A percentile compares a stretch with the other conserved stretches of the same genome.
Evolutionary conservation across 2,329 filamentous ascomycete genomes (phyloP).

Genomic region (Colletotrichum eremochloae): DNA sequence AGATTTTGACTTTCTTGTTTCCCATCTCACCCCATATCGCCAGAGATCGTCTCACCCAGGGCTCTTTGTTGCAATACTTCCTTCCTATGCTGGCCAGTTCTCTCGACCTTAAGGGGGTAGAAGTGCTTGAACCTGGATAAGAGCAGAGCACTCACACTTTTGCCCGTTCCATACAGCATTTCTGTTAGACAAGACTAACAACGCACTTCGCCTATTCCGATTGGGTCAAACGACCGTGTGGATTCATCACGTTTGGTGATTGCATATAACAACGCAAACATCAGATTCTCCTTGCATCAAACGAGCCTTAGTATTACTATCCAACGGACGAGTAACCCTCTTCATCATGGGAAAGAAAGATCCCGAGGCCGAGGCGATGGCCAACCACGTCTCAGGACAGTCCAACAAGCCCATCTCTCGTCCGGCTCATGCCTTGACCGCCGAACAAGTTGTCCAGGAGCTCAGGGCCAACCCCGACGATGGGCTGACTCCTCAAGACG

Average conservation of each 20-base stretch:
- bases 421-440: constrained; percentile 74
- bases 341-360: constrained; percentile 46
- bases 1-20: constrained; percentile 17
- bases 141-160: constrained; percentile 41
- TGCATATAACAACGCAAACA: not conserved
- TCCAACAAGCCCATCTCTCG: constrained; percentile 66
- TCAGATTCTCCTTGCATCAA: not conserved
- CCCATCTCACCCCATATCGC: constrained; percentile 29
- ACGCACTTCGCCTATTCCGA: constrained; percentile 2
- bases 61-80: constrained; percentile 13
- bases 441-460: constrained; percentile 65
- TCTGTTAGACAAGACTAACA: constrained; percentile 10
- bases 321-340: not conserved
- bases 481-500: constrained; percentile 69
- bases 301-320: not conserved
- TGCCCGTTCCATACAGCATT: constrained; percentile 33
- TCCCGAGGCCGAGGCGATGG: constrained; percentile 43
- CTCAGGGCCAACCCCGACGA: constrained; percentile 68
- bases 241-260: not conserved
- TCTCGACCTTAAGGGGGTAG: constrained; percentile 39
- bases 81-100: constrained; percentile 37
- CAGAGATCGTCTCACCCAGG: constrained; percentile 17
- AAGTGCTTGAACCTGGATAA: constrained; percentile 42
- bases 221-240: constrained; percentile 18
- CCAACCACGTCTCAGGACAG: constrained; percentile 56